phyloP scores from a whole-genome alignment of 441 rosid species.

The Mallotus japonicus region DNA sequence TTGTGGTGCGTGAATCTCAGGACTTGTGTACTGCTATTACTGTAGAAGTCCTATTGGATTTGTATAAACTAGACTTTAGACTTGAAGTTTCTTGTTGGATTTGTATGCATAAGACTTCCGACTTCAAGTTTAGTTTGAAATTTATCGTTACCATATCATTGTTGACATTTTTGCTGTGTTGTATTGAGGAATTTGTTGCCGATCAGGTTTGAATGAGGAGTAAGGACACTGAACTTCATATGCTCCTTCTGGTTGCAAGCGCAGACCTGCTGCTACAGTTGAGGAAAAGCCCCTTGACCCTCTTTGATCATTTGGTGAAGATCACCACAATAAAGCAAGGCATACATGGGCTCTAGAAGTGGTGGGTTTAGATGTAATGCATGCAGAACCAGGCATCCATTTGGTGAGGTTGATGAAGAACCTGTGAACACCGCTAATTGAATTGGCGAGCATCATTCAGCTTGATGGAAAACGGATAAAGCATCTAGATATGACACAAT shows the following conservation, averaged over 20 bases:
- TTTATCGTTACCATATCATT: background rate
- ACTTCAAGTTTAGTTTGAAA: slow-evolving; percentile 1
- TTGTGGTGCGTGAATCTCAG: background rate
- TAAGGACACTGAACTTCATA: slow-evolving; percentile 34
- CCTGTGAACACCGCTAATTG: slow-evolving; percentile 23
- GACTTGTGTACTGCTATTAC: background rate
- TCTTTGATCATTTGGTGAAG: slow-evolving; percentile 18
- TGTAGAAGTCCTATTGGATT: background rate
- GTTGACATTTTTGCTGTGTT: slow-evolving; percentile 37
- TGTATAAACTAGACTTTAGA: background rate
- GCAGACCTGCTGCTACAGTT: background rate
- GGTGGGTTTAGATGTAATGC: slow-evolving; percentile 23
- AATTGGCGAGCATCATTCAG: slow-evolving; percentile 25
- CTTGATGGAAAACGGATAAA: slow-evolving; percentile 30
- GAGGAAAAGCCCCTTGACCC: slow-evolving; percentile 26
- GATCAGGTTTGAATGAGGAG: slow-evolving; percentile 39
- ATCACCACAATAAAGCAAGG: slow-evolving; percentile 23
- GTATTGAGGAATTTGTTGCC: slow-evolving; percentile 36
- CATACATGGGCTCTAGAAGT: slow-evolving; percentile 20
- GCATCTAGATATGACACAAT: slow-evolving; percentile 19
- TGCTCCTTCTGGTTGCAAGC: background rate
- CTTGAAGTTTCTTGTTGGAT: background rate
- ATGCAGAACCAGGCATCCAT: slow-evolving; percentile 28
- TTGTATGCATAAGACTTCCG: background rate
- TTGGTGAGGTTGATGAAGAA: slow-evolving; percentile 33